These are phyloP conservation scores for Agaricus sinodeliciosus DNA, from an alignment of 768 basidiomycete genomes.

Conservation along the genomic window DNA sequence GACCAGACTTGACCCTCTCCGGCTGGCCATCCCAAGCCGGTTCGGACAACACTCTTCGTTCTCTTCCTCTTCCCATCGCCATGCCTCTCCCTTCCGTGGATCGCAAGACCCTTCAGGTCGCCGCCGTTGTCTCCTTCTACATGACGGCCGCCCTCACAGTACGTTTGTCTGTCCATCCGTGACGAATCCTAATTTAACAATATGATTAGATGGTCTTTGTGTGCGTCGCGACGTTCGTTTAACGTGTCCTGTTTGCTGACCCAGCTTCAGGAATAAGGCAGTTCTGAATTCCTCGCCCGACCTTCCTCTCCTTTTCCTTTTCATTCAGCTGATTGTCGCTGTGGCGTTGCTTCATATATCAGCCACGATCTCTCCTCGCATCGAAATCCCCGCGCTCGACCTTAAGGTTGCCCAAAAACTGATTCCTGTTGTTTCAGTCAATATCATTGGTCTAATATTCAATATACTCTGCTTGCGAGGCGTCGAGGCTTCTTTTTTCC, in stretches of 20 bases:
- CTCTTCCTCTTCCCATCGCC: background rate
- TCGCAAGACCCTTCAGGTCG: conserved; percentile 43
- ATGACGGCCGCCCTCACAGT: conserved; percentile 72
- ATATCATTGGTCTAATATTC: conserved; percentile 71
- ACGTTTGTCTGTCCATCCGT: conserved; percentile 21
- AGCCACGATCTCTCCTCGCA: conserved; percentile 36
- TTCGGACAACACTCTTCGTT: background rate
- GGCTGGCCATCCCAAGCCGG: conserved; percentile 1
- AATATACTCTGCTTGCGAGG: conserved; percentile 73
- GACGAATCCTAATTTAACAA: conserved; percentile 2
- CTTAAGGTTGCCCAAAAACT: conserved; percentile 49
- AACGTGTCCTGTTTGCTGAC: conserved; percentile 8
- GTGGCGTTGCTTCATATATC: conserved; percentile 56
- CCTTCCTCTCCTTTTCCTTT: conserved; percentile 60
- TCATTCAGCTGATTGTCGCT: conserved; percentile 63
- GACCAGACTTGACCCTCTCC: background rate
- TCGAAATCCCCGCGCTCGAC: conserved; percentile 55
- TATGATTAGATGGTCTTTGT: conserved; percentile 43
- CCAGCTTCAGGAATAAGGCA: conserved; percentile 57
- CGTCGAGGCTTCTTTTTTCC: conserved; percentile 79
- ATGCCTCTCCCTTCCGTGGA: conserved; percentile 26
- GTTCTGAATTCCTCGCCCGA: conserved; percentile 63
- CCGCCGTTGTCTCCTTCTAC: conserved; percentile 72
- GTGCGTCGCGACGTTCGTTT: conserved; percentile 19
- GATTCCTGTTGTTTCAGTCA: conserved; percentile 56